phyloP scores from a whole-genome alignment of 371 early-diverging fungal genomes.

The Actinomortierella wolfii region DNA sequence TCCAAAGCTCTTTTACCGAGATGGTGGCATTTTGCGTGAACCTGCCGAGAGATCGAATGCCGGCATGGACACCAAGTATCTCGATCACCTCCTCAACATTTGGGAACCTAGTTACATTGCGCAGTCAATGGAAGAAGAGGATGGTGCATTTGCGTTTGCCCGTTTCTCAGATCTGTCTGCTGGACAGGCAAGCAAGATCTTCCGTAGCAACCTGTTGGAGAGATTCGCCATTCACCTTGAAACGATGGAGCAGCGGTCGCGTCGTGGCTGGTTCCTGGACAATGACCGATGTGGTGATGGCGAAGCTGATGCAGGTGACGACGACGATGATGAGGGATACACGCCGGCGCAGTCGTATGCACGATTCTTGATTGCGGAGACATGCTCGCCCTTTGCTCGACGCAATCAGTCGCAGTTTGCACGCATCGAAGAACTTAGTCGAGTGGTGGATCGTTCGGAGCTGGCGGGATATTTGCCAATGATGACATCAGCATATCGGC shows the following conservation, averaged over 20 bases:
- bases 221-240: slow-evolving; percentile 58
- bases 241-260: slow-evolving; percentile 41
- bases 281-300: slow-evolving; percentile 10
- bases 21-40: slow-evolving; percentile 57
- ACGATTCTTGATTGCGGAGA: slow-evolving; percentile 51
- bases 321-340: slow-evolving; percentile 20
- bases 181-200: slow-evolving; percentile 56
- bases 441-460: slow-evolving; percentile 18
- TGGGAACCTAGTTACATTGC: slow-evolving; percentile 59
- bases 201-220: slow-evolving; percentile 52
- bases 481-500: slow-evolving; percentile 41
- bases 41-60: slow-evolving; percentile 56
- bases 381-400: slow-evolving; percentile 34
- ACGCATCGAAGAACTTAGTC: slow-evolving; percentile 22
- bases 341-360: slow-evolving; percentile 53
- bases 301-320: neutral
- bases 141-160: slow-evolving; percentile 62
- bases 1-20: slow-evolving; percentile 73
- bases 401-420: slow-evolving; percentile 17
- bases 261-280: slow-evolving; percentile 48
- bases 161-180: slow-evolving; percentile 66
- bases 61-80: slow-evolving; percentile 54
- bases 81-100: slow-evolving; percentile 62
- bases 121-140: slow-evolving; percentile 48
- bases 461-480: slow-evolving; percentile 29